Base-by-base conservation (phyloP, 345 rosid species). In the Eucalyptus tenuipes region DNA sequence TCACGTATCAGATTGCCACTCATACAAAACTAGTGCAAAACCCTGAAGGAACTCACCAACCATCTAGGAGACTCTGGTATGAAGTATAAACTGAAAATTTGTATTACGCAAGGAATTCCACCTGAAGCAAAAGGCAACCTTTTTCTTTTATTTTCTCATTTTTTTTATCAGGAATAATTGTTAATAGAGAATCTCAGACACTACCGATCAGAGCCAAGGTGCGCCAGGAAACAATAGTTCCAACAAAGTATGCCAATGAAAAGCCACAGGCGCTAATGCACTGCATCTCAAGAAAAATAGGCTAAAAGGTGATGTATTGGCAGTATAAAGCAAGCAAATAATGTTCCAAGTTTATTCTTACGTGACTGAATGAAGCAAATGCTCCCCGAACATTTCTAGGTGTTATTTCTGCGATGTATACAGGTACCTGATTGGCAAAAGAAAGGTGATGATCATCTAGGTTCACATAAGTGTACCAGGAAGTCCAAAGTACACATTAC, bases 41-140 rank as follows among this genome's bases (percentile, higher is more conserved):
- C 33, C 45, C 29, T 49, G 48, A 47, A 15, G 75, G 49, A 48
- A 87, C 91, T 88, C 14, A 92, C 93, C 89, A 92, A 87, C 92
- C 92, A 92, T 82, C 93, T 92, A 17, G 93, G 93, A 66, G 93
- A 92, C 89, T 92, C 93, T 1, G 91, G 92, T 22, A 90, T 87
- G 86, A 92, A 87, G 68, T 89, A 88, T 42, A 91, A 50, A 53
- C 92, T 91, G 50, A 91, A 18, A 31, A 91, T 57, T 52, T 89
- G 93, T 53, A 89, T 31, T 13, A 91, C 14, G 13, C 87, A 75
- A 13, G 92, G 92, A 59, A 88, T 85, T 13, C 48, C 61, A 31
- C 88, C 92, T 91, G 90, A 37, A 64, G 13, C 15, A 85, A 49
- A 16, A 84, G 40, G 7, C 2, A 2, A 52, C 8, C 7, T 75